These are phyloP conservation scores for Tephrocybe sp. DNA, from an alignment of 768 basidiomycete species.

Conservation along the genomic window DNA sequence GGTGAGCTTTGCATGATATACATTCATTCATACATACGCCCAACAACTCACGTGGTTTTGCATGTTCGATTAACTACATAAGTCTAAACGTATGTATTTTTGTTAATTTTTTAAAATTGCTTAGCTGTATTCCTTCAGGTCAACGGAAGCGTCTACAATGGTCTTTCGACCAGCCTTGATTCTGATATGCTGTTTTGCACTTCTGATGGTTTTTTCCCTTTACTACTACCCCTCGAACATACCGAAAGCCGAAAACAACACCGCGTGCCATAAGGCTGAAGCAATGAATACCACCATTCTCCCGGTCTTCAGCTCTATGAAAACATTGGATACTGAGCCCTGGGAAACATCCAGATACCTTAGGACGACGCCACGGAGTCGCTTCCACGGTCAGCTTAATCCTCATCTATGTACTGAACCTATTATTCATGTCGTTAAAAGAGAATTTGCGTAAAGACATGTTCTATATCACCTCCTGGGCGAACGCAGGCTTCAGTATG, in stretches of 20 bases:
- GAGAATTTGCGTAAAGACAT: conserved; percentile 48
- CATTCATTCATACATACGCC: too few species aligned
- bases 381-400: conserved; percentile 12
- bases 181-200: not conserved
- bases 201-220: conserved; percentile 1
- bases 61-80: too few species aligned
- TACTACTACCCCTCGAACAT: conserved; percentile 2
- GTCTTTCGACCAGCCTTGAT: not conserved
- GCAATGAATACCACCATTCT: not conserved
- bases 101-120: not conserved
- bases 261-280: not conserved
- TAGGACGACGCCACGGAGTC: conserved; percentile 7
- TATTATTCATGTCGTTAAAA: conserved; percentile 11
- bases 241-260: not conserved
- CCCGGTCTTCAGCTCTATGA: not conserved
- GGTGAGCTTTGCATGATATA: too few species aligned
- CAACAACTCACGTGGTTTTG: too few species aligned
- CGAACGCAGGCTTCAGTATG: conserved; percentile 54
- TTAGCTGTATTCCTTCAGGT: not conserved
- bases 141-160: not conserved
- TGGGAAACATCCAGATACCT: conserved; percentile 16
- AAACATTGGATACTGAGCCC: not conserved
- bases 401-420: not conserved
- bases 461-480: conserved; percentile 55
- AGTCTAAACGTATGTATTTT: not conserved